Percentiles rank a stretch among this genome's conserved stretches.
phyloP scores from a whole-genome alignment of 2,329 filamentous ascomycete species.

The Chrysoporthe puriensis region DNA sequence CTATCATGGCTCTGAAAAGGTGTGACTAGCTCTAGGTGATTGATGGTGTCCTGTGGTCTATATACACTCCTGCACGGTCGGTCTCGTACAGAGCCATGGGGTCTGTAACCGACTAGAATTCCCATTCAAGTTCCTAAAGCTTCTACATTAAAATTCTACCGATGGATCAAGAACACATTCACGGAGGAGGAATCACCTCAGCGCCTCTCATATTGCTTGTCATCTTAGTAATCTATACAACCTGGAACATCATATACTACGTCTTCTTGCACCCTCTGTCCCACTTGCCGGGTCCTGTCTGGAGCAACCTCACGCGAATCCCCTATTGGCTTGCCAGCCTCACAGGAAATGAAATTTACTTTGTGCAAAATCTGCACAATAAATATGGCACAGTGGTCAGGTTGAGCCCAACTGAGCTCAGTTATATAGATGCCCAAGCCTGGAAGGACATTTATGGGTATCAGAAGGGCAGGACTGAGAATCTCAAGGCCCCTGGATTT shows the following conservation, averaged over 20 bases:
- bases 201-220: not conserved
- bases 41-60: too few relatives aligned
- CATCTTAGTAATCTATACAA: not conserved
- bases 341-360: conserved; percentile 29
- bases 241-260: conserved; percentile 10
- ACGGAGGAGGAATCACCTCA: not conserved
- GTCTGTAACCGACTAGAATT: not conserved
- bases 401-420: conserved; percentile 4
- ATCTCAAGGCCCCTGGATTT: conserved; percentile 35
- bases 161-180: not conserved
- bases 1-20: too few relatives aligned
- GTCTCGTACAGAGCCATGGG: too few relatives aligned
- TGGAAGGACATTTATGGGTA: conserved; percentile 21
- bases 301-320: conserved; percentile 30
- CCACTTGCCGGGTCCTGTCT: conserved; percentile 19
- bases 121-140: too few relatives aligned
- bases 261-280: conserved; percentile 13
- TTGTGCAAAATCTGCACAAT: conserved; percentile 22
- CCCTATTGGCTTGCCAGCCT: conserved; percentile 32
- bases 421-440: conserved; percentile 18
- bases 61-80: too few relatives aligned
- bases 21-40: too few relatives aligned
- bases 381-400: conserved; percentile 18
- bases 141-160: too few relatives aligned
- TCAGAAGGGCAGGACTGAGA: conserved; percentile 27